A percentile compares a stretch with the other conserved stretches of the same genome.
Conservation (phyloP, 805 yeast genomes). For the Ogataea pilisensis region DNA sequence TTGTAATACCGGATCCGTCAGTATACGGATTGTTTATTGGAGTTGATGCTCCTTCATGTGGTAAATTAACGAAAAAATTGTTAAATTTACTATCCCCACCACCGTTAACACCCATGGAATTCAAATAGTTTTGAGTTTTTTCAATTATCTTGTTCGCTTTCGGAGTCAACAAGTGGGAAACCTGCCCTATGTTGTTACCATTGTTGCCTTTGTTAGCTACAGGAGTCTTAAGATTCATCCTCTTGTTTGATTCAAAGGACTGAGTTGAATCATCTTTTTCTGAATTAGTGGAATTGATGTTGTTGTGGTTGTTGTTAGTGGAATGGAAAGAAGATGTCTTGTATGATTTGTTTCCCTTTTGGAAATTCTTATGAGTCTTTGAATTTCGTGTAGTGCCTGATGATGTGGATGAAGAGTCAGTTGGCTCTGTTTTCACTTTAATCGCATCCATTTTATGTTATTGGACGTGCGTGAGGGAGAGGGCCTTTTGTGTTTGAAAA, state of each 20-base stretch:
- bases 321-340: no score
- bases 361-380: no score
- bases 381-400: no score
- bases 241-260: not conserved
- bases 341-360: no score
- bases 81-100: constrained; percentile 4
- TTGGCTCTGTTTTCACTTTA: constrained; percentile 6
- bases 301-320: no score
- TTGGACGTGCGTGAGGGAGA: no score
- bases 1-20: no score
- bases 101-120: not conserved
- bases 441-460: not conserved
- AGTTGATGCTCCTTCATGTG: constrained; percentile 11
- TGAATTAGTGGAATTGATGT: no score
- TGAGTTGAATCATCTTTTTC: not conserved
- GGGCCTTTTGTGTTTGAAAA: no score
- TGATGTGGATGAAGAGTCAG: constrained; percentile 1
- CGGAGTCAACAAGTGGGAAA: constrained; percentile 15
- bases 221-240: not conserved
- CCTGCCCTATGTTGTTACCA: not conserved
- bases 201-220: not conserved
- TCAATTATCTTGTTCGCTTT: constrained; percentile 16
- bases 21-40: constrained; percentile 7
- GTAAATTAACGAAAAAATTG: constrained; percentile 10
- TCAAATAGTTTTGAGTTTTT: constrained; percentile 5